phyloP scores from a whole-genome alignment of 2,329 filamentous ascomycete genomes.

The Beauveria rudraprayagi region DNA sequence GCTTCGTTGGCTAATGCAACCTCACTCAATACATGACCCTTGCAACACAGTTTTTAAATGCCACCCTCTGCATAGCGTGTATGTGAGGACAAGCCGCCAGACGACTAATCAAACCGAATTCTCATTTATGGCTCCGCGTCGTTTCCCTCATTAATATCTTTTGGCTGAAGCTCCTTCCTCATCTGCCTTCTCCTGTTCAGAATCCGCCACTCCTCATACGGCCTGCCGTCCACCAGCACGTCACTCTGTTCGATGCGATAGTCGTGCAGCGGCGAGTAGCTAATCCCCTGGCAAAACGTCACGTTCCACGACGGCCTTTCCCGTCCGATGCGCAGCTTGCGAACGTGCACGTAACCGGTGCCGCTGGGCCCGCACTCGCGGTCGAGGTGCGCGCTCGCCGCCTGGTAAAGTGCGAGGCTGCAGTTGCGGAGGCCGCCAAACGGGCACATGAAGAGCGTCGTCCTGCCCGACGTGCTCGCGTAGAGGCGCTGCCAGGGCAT shows the following conservation, averaged over 20 bases:
- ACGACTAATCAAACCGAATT: not conserved
- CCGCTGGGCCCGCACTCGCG: not conserved
- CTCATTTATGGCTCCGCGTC: not conserved
- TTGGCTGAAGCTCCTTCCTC: not conserved
- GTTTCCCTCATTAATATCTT: not conserved
- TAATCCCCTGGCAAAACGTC: not conserved
- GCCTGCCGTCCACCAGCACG: not conserved
- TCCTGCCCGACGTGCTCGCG: not conserved
- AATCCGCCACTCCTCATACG: not conserved
- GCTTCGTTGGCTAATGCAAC: no score
- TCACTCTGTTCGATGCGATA: not conserved
- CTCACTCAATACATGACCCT: no score
- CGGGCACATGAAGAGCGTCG: conserved; percentile 1
- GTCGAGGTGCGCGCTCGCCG: not conserved
- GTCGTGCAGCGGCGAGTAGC: not conserved
- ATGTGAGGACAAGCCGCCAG: not conserved
- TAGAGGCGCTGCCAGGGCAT: not conserved
- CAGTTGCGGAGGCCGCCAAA: not conserved
- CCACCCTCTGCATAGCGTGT: not conserved
- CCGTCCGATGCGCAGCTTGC: not conserved
- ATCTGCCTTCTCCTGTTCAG: not conserved
- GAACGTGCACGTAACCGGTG: not conserved
- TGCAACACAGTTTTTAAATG: not conserved
- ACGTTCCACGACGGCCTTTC: not conserved
- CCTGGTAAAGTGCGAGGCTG: not conserved